phyloP scores from a whole-genome alignment of 2,329 filamentous ascomycete species.

The Pleoardoris graminearum region DNA sequence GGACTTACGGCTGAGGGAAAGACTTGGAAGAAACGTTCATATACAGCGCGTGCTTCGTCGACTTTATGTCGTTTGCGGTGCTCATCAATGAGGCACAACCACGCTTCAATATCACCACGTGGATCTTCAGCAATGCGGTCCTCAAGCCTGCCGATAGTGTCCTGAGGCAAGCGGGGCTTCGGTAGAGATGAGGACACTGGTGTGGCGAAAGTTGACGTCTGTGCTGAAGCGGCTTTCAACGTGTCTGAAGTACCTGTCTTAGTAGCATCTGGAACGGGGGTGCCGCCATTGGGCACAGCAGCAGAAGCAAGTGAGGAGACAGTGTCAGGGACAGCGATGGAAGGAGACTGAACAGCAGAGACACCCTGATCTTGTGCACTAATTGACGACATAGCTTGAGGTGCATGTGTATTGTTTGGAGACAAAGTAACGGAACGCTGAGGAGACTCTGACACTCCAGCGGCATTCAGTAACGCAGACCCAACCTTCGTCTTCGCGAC shows the following conservation, averaged over 20 bases:
- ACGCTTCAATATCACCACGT: constrained; percentile 88
- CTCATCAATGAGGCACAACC: constrained; percentile 84
- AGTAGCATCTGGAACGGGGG: constrained; percentile 42
- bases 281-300: constrained; percentile 52
- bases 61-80: constrained; percentile 79
- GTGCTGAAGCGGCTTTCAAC: constrained; percentile 36
- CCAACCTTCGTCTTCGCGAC: constrained; percentile 54
- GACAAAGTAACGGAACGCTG: constrained; percentile 60
- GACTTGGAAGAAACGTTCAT: constrained; percentile 82
- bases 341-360: constrained; percentile 43
- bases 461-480: constrained; percentile 53
- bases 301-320: constrained; percentile 52
- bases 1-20: constrained; percentile 90
- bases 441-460: constrained; percentile 54
- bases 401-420: constrained; percentile 58
- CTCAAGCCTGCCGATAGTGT: constrained; percentile 80
- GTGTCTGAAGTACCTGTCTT: constrained; percentile 36
- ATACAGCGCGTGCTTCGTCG: constrained; percentile 77
- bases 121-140: constrained; percentile 91
- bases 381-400: constrained; percentile 64
- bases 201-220: constrained; percentile 45
- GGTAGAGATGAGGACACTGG: constrained; percentile 38
- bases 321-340: constrained; percentile 48
- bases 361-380: constrained; percentile 58
- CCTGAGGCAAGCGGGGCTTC: constrained; percentile 66